These are phyloP conservation scores for Rutstroemia sp. DNA, from an alignment of 2,329 filamentous ascomycete genomes.

Conservation along the genomic window DNA sequence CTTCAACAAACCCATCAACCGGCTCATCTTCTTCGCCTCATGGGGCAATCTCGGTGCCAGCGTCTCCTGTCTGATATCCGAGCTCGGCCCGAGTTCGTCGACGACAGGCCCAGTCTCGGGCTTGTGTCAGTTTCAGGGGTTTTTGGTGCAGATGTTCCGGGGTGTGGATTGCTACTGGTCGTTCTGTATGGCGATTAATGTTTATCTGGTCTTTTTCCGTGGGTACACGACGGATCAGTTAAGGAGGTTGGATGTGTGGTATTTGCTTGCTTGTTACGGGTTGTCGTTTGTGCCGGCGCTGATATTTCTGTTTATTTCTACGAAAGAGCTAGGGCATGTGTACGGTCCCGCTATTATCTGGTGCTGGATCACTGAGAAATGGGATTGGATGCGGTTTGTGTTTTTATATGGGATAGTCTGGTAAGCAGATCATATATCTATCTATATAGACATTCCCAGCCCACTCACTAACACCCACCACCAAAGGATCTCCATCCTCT, in stretches of 20 bases:
- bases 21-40: conserved; percentile 50
- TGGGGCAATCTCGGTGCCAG: conserved; percentile 50
- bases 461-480: background rate
- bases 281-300: conserved; percentile 44
- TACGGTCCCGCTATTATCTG: conserved; percentile 48
- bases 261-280: conserved; percentile 45
- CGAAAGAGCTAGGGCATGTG: conserved; percentile 17
- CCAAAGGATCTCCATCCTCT: conserved; percentile 41
- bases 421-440: conserved; percentile 25
- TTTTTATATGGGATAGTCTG: conserved; percentile 67
- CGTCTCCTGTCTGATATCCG: conserved; percentile 47
- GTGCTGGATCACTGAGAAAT: conserved; percentile 65
- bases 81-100: conserved; percentile 29
- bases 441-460: conserved; percentile 21
- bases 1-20: conserved; percentile 52
- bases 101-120: background rate
- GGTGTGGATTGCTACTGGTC: conserved; percentile 45
- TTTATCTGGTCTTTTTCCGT: conserved; percentile 50
- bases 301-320: conserved; percentile 42
- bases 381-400: conserved; percentile 64
- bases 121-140: conserved; percentile 61
- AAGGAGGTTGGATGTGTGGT: conserved; percentile 46
- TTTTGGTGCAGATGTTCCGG: conserved; percentile 72
- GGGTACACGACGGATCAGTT: conserved; percentile 43
- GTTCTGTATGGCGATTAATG: conserved; percentile 52